Evolutionary conservation across 192 early-diverging fungal species (phyloP).

Genomic region (Coemansia biformis): DNA sequence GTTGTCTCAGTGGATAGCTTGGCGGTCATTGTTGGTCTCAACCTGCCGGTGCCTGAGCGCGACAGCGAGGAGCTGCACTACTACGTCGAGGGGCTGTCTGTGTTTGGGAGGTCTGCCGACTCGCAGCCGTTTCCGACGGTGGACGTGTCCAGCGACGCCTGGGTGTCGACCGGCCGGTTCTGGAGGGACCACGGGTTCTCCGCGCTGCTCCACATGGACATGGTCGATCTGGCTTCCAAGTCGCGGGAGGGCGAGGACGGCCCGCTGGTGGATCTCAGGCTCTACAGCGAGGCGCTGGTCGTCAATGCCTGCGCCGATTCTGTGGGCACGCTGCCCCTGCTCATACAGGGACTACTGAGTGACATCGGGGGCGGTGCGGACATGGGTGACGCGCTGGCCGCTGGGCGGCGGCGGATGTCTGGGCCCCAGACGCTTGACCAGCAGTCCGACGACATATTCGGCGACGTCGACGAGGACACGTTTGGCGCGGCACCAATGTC

Average conservation of each 20-base stretch:
- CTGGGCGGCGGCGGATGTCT: neutral
- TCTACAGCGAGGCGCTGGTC: constrained; percentile 42
- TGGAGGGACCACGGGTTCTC: constrained; percentile 46
- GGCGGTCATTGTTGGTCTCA: constrained; percentile 45
- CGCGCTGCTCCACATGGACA: constrained; percentile 44
- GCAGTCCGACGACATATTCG: constrained; percentile 34
- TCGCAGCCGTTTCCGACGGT: constrained; percentile 18
- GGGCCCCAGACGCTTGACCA: constrained; percentile 35
- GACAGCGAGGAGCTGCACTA: constrained; percentile 49
- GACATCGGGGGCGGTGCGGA: constrained; percentile 13
- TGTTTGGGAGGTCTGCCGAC: constrained; percentile 39
- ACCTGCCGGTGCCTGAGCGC: constrained; percentile 26
- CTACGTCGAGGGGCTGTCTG: constrained; percentile 41
- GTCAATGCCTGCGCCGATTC: constrained; percentile 46
- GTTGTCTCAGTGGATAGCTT: constrained; percentile 43
- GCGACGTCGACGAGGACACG: constrained; percentile 44
- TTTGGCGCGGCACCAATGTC: constrained; percentile 32
- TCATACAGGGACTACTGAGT: constrained; percentile 18
- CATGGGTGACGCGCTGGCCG: neutral
- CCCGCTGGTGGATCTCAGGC: constrained; percentile 32
- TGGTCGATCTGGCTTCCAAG: constrained; percentile 39
- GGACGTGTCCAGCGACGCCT: constrained; percentile 41
- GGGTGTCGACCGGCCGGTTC: constrained; percentile 47
- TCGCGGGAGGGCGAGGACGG: constrained; percentile 39
- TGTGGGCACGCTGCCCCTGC: constrained; percentile 21